Base-by-base conservation (phyloP, 192 early-diverging fungal species). In the Umbelopsis isabellina region DNA sequence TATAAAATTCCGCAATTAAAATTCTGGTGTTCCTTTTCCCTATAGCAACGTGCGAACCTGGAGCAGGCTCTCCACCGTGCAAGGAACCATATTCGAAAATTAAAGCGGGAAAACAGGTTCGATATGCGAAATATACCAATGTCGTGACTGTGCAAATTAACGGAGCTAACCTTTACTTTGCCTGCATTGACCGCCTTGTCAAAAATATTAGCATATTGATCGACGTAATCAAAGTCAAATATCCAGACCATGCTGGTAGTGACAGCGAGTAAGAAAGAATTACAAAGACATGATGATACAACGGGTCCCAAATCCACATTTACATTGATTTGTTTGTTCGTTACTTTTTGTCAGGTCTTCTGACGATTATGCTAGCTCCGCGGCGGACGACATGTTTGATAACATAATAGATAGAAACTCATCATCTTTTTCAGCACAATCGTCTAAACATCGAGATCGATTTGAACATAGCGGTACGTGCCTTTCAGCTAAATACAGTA, bases 71-170 rank as follows among this genome's bases (percentile, higher is more conserved):
- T 61, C 55, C 55, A 61, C 33, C 55, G 55, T 35, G 79, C 79
- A 46, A 76, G 72, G 66, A 13, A 50, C 66, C 75, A 76, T 52
- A 76, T 72, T n/a, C 75, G 75, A 6, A 70, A 72, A 65, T 73
- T 80, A 64, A 77, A 74, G 70, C 75, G 75, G 64, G 79, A 80
- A 49, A 80, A 80, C 75, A 77, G 75, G 79, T 80, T 76, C 55
- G 75, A 23, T 25, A 16, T 47, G 10, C 53, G 41, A 21, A 52
- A 49, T 48, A 27, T 13, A 20, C 37, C 27, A 49, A 16, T 44
- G 44, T 21, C 49, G 41, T 48, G 23, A 64, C 69, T 33, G 49
- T 45, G 21, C 61, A 53, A 16, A 8, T 41, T 33, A n/a, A 35
- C 48, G n/a, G n/a, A n/a, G 30, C 50, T 21, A 30, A 30, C 27